Conservation (phyloP, 2,329 filamentous ascomycete genomes). For the Colletotrichum sp. region DNA sequence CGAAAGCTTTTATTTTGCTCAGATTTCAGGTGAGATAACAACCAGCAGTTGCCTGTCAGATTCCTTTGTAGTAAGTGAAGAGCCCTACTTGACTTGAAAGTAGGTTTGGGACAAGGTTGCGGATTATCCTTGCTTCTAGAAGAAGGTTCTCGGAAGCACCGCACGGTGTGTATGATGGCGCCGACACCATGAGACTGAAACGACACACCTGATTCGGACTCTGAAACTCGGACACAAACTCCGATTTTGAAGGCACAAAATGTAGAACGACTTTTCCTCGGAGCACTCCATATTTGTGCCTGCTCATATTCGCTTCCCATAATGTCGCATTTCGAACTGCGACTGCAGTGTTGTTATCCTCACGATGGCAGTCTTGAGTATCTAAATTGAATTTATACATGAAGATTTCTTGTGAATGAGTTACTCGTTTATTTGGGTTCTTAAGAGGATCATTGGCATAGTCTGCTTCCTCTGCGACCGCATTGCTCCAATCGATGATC, state of each 20-base stretch:
- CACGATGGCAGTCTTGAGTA: not conserved
- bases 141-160: not conserved
- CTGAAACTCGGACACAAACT: not conserved
- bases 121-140: not conserved
- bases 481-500: not conserved
- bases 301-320: not conserved
- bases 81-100: not conserved
- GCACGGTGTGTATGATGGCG: not conserved
- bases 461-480: not conserved
- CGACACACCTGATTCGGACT: not conserved
- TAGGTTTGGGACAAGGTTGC: not conserved
- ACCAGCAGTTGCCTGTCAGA: not conserved
- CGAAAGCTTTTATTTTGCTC: not conserved
- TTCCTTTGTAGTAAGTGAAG: not conserved
- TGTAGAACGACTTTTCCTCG: not conserved
- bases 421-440: not conserved
- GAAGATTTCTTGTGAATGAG: fast-evolving
- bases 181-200: not conserved
- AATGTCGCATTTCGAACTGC: too few species aligned
- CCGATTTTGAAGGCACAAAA: not conserved
- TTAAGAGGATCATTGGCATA: fast-evolving
- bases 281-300: fast-evolving
- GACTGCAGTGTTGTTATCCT: not conserved
- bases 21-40: not conserved
- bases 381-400: fast-evolving